Conservation (phyloP, 2,329 filamentous ascomycete species). For the Capronia epimyces region DNA sequence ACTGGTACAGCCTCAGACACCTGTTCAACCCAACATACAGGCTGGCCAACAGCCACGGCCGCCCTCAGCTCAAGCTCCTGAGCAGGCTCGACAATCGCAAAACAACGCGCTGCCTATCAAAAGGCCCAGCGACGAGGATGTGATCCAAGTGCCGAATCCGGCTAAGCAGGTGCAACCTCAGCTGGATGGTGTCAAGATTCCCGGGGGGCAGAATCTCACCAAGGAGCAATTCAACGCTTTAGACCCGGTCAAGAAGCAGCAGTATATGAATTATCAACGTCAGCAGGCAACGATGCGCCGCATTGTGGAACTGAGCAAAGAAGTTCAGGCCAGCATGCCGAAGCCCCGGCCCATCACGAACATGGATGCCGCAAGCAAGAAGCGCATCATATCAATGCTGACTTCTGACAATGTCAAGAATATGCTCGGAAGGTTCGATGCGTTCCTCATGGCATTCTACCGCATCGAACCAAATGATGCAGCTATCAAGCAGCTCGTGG, state of each 20-base stretch:
- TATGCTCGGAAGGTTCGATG: conserved; percentile 42
- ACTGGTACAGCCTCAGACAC: conserved; percentile 6
- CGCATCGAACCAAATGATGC: conserved; percentile 39
- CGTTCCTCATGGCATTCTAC: conserved; percentile 38
- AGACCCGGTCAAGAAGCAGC: conserved; percentile 40
- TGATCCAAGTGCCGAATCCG: conserved; percentile 33
- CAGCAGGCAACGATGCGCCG: conserved; percentile 36
- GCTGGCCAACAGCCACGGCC: conserved; percentile 14
- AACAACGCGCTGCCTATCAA: conserved; percentile 33
- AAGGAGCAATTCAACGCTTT: conserved; percentile 33
- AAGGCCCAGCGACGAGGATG: conserved; percentile 44
- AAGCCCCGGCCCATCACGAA: conserved; percentile 34
- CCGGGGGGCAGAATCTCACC: conserved; percentile 9
- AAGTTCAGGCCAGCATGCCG: conserved; percentile 36
- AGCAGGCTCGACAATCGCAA: conserved; percentile 15
- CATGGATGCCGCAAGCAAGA: conserved; percentile 30
- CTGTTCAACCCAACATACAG: conserved; percentile 7
- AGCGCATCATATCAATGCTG: conserved; percentile 26
- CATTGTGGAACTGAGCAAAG: conserved; percentile 38
- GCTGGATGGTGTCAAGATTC: conserved; percentile 6
- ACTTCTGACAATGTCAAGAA: conserved; percentile 39
- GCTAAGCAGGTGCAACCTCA: conserved; percentile 8
- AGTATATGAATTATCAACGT: conserved; percentile 31
- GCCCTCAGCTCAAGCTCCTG: conserved; percentile 14
- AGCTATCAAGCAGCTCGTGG: conserved; percentile 22